Evolutionary conservation across 2,329 filamentous ascomycete genomes (phyloP), one percentile per base, ranked within the genome.

Genomic region (Cercospora sojina): DNA sequence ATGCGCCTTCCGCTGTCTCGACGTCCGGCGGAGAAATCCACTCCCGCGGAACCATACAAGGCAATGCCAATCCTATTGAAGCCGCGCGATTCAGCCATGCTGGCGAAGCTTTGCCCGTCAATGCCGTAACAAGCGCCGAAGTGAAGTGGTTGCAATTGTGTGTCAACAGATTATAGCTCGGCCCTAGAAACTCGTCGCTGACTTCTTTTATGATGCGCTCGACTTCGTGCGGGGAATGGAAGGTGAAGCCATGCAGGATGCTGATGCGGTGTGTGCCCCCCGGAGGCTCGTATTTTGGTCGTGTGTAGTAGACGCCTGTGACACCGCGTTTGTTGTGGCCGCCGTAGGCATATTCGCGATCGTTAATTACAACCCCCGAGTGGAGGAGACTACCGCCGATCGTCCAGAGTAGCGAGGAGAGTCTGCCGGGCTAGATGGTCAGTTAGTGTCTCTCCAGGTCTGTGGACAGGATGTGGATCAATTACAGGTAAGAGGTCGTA

Each of bases 101-200:
- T 0, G 92, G 92, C 0, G 90, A 90, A 0, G 87, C 81, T 55
- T 86, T 85, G 5, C 88, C 87, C 1, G 91, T 94, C 63, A 96
- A 83, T 71, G 86, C 86, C 76, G 89, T 83, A 78, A 90, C 93
- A 18, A 96, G 84, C 73, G 90, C 87, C 20, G 87, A 88, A 2
- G 91, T 94, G 77, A 96, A 96, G 77, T 96, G 92, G 77, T 96
- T 96, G 84, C 92, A 96, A 78, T 96, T 96, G 72, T 88, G 88
- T 20, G 89, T 92, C 53, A 96, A 83, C 13, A 96, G 85, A 74
- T 95, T 94, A 79, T 96, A 95, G 13, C 86, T 85, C 0, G 88
- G 88, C 25, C 92, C 92, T 64, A 88, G 84, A 73, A 95, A 96
- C 71, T 89, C 84, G 49, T 90, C 85, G 1, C 89, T 91, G 12